These are phyloP conservation scores for Hibiscus tridactylites DNA, from an alignment of 345 rosid species.

Conservation along the genomic window DNA sequence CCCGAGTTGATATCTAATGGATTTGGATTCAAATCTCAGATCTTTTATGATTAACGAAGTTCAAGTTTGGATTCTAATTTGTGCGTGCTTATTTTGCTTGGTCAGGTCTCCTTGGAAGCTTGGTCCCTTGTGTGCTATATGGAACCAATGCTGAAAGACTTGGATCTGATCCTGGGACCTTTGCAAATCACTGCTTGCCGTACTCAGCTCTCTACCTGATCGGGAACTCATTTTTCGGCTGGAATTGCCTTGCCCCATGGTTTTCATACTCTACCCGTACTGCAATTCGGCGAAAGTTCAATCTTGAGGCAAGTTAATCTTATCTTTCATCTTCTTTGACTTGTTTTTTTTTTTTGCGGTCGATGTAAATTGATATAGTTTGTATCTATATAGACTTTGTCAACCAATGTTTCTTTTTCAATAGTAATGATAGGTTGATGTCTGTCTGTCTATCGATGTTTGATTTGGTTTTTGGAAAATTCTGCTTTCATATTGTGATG, in stretches of 20 bases:
- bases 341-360: neutral
- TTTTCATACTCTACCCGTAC: conserved; percentile 73
- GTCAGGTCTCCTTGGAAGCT: conserved; percentile 81
- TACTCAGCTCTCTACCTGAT: conserved; percentile 67
- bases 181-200: conserved; percentile 65
- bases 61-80: neutral
- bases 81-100: neutral
- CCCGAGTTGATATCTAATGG: neutral
- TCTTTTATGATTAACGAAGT: neutral
- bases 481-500: neutral
- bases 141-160: conserved; percentile 92
- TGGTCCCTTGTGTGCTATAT: conserved; percentile 79
- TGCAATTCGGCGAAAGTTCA: conserved; percentile 69
- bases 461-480: neutral
- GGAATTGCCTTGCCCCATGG: conserved; percentile 86
- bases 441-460: neutral
- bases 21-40: neutral
- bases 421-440: neutral
- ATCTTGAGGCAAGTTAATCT: conserved; percentile 68
- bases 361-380: too few relatives aligned
- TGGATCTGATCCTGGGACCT: conserved; percentile 63
- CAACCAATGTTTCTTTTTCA: neutral
- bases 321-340: neutral
- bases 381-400: neutral
- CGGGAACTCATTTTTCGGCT: conserved; percentile 53